Evolutionary conservation across 306 rosid genomes (phyloP), one percentile per base, ranked within the genome.

Genomic region (Dalbergia cultrata): DNA sequence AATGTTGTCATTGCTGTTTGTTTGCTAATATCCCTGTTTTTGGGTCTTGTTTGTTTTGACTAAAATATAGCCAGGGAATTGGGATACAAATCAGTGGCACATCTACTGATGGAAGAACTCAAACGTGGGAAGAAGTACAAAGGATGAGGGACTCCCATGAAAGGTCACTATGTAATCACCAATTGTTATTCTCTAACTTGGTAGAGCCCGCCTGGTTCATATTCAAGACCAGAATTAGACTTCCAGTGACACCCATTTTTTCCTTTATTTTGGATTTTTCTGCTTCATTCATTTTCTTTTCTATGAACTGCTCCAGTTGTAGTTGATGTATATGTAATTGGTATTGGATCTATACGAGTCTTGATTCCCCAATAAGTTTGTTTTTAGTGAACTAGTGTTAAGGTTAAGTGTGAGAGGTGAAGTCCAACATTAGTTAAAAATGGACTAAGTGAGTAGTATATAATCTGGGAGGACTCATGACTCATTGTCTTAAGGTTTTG

Each of bases 11-110:
- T 63, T 44, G 62, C 19, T 50, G 37, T 33, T 31, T 56, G 41
- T 75, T 31, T 62, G 43, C 18, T 37, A 17, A 21, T 62, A 13
- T 64, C 26, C 60, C 31, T 18, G 41, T 71, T n/a, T 50, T 76
- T 26, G 39, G 66, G 54, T n/a, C 8, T 66, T 72, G 45, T 59
- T 62, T 39, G 33, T 54, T 67, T 66, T 73, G 50, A 50, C n/a
- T 77, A 37, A 67, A 71, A 74, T 76, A 59, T 73, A 92, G 94
- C 90, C 78, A 82, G 86, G 43, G 70, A 88, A 74, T 62, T 88
- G 90, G 95, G 92, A 34, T 89, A 89, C 72, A 71, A 83, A 74
- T 92, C 97, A 57, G 95, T 90, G 70, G 94, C 95, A 63, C 95
- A 89, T 86, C 78, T 85, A 67, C 79, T 92, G 31, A 88, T 90